phyloP scores from a whole-genome alignment of 2,329 filamentous ascomycete genomes.

The Hymenotorrendiella dingleyae region DNA sequence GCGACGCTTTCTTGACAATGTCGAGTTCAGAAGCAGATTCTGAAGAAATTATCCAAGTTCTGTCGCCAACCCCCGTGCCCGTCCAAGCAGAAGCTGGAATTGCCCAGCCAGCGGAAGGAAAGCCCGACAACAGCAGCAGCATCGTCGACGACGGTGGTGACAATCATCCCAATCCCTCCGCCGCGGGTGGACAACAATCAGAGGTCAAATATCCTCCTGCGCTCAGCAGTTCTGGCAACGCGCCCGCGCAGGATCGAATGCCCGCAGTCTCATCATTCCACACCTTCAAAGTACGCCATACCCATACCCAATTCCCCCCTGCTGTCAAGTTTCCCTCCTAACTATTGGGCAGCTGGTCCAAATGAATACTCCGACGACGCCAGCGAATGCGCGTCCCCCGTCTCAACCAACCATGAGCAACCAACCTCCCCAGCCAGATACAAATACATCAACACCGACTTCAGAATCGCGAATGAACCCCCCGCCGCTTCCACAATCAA shows the following conservation, averaged over 20 bases:
- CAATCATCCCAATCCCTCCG: too few species aligned
- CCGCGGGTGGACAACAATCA: background rate
- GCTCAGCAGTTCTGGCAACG: slow-evolving; percentile 2
- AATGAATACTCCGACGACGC: slow-evolving; percentile 20
- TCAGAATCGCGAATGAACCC: slow-evolving; percentile 29
- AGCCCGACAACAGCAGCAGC: background rate
- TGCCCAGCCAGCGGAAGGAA: too few species aligned
- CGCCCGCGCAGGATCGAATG: slow-evolving; percentile 11
- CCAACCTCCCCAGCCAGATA: slow-evolving; percentile 9
- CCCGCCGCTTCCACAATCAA: slow-evolving; percentile 25
- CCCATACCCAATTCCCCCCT: slow-evolving; percentile 19
- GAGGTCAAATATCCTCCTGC: background rate
- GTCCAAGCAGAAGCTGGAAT: too few species aligned
- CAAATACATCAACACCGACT: slow-evolving; percentile 21
- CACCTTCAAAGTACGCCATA: slow-evolving; percentile 29
- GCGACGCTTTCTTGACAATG: background rate
- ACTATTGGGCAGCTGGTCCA: too few species aligned
- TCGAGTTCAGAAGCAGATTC: background rate
- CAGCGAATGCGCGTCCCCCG: slow-evolving; percentile 17
- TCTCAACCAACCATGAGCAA: slow-evolving; percentile 11
- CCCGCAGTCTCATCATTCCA: slow-evolving; percentile 24
- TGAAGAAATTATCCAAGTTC: too few species aligned
- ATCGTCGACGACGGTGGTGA: background rate
- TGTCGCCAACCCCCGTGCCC: too few species aligned
- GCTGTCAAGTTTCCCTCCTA: slow-evolving; percentile 23